Conservation (phyloP, 106 monocot genomes). For the Apostasia ramifera region DNA sequence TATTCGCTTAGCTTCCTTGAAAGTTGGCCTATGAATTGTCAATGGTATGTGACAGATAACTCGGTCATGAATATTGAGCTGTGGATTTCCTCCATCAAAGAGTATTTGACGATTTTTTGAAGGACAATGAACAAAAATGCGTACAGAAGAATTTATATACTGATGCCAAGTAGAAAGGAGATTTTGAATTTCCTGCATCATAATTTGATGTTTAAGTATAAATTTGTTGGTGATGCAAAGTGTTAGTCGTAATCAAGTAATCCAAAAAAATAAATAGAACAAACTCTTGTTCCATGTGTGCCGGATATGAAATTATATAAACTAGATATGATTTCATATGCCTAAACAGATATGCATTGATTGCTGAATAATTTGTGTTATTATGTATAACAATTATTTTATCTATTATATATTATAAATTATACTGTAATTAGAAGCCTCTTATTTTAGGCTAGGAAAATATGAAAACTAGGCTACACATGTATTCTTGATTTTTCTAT, state of each 20-base stretch:
- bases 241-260: background rate
- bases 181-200: constrained; percentile 83
- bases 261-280: no score
- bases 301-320: no score
- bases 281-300: no score
- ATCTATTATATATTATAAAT: no score
- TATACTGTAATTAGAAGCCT: no score
- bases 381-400: no score
- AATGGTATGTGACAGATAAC: constrained; percentile 55
- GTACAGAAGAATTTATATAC: constrained; percentile 48
- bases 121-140: constrained; percentile 67
- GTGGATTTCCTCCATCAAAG: constrained; percentile 60
- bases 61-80: constrained; percentile 14
- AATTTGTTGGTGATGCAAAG: background rate
- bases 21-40: constrained; percentile 73
- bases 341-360: no score
- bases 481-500: no score
- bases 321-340: no score
- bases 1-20: constrained; percentile 77
- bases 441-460: no score
- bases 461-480: no score
- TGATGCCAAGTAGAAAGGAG: constrained; percentile 71
- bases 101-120: constrained; percentile 66
- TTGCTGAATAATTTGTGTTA: no score
- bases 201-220: constrained; percentile 4